Percentiles rank a stretch among this genome's conserved stretches.
Conservation (phyloP, 768 basidiomycete genomes). For the Candolleomyces aberdarensis region DNA sequence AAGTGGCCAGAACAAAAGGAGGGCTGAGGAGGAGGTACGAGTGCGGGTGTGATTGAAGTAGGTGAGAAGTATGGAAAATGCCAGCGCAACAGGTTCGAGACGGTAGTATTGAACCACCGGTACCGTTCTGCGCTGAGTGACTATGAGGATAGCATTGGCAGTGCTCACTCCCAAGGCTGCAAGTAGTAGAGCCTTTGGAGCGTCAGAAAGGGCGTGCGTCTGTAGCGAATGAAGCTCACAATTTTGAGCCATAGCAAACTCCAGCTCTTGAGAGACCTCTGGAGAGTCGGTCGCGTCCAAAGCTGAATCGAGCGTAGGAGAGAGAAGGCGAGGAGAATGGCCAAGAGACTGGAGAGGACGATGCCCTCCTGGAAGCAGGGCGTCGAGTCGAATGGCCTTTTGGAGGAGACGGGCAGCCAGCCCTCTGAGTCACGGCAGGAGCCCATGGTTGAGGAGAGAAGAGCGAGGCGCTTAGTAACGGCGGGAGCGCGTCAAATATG, state of each 20-base stretch:
- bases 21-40: conserved; percentile 62
- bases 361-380: conserved; percentile 80
- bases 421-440: conserved; percentile 59
- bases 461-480: background rate
- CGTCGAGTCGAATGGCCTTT: conserved; percentile 71
- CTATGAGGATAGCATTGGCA: conserved; percentile 37
- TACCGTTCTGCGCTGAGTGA: conserved; percentile 30
- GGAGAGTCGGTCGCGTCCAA: conserved; percentile 13
- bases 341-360: conserved; percentile 52
- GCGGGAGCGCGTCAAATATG: background rate
- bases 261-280: conserved; percentile 44
- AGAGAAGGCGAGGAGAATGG: conserved; percentile 39
- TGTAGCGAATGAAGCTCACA: conserved; percentile 39
- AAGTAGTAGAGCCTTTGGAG: conserved; percentile 42
- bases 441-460: conserved; percentile 27
- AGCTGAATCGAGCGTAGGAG: conserved; percentile 33
- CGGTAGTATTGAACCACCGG: conserved; percentile 49
- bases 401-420: conserved; percentile 57
- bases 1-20: conserved; percentile 82
- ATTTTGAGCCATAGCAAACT: conserved; percentile 60
- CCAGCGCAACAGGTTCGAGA: conserved; percentile 55
- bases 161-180: conserved; percentile 47
- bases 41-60: conserved; percentile 69
- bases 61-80: conserved; percentile 49
- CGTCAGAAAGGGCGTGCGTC: conserved; percentile 1